A percentile compares a stretch with the other conserved stretches of the same genome.
Evolutionary conservation across 768 basidiomycete genomes (phyloP).

Genomic region (Lentinula sp.): DNA sequence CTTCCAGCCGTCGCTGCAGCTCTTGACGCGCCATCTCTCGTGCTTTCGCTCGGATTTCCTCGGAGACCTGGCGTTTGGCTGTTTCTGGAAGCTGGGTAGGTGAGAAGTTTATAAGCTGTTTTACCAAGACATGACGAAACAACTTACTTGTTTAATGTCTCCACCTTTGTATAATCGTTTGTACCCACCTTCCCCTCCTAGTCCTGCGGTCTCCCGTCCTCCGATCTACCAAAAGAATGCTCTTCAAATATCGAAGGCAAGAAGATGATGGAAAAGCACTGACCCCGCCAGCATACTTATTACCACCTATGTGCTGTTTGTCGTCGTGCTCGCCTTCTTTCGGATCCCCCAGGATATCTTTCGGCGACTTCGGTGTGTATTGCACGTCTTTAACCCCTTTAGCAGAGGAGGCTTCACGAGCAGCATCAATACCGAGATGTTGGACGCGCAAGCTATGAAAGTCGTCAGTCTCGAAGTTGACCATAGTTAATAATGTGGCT

Average conservation of each 20-base stretch:
- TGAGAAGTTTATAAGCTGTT: constrained; percentile 11
- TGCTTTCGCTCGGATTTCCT: constrained; percentile 55
- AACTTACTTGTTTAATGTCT: constrained; percentile 51
- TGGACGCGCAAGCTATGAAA: constrained; percentile 41
- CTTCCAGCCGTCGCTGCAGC: constrained; percentile 52
- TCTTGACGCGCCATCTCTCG: constrained; percentile 64
- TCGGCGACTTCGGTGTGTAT: constrained; percentile 41
- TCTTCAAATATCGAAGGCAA: not conserved
- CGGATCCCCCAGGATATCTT: constrained; percentile 43
- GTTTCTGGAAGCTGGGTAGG: constrained; percentile 34
- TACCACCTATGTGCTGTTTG: constrained; percentile 57
- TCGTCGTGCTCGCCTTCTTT: constrained; percentile 62
- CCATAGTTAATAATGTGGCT: not conserved
- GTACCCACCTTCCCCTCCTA: constrained; percentile 64
- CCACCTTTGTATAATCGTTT: constrained; percentile 60
- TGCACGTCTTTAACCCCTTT: constrained; percentile 50
- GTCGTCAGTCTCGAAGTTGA: not conserved
- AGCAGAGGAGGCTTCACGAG: constrained; percentile 36
- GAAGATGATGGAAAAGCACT: constrained; percentile 10
- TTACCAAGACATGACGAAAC: not conserved
- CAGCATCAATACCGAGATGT: constrained; percentile 50
- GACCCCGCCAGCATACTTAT: constrained; percentile 63
- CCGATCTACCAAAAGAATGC: constrained; percentile 37
- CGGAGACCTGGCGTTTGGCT: constrained; percentile 53
- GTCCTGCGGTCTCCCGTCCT: constrained; percentile 59